A percentile compares a stretch with the other conserved stretches of the same genome.
These are phyloP conservation scores for Fibroporia radiculosa DNA, from an alignment of 768 basidiomycete species.

Conservation along the genomic window DNA sequence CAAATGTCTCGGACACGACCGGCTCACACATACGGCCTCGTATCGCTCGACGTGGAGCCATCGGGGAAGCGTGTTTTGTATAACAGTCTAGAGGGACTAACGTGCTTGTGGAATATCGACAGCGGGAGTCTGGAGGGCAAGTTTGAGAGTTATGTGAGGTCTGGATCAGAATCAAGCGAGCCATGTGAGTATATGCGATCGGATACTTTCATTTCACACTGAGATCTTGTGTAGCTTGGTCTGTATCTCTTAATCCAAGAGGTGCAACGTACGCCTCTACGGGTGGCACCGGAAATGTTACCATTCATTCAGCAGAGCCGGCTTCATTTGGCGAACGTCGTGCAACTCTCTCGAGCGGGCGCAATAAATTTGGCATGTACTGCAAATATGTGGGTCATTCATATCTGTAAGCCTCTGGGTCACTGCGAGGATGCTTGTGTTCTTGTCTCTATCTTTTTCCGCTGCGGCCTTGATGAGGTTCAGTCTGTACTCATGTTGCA, in stretches of 20 bases:
- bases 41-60: slow-evolving; percentile 67
- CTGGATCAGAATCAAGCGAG: slow-evolving; percentile 47
- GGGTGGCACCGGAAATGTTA: slow-evolving; percentile 62
- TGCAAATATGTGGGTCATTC: slow-evolving; percentile 53
- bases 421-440: too few relatives aligned
- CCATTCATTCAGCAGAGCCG: slow-evolving; percentile 60
- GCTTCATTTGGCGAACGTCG: slow-evolving; percentile 63
- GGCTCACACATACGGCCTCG: slow-evolving; percentile 79
- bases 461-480: too few relatives aligned
- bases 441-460: too few relatives aligned
- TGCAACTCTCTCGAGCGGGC: slow-evolving; percentile 52
- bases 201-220: background rate
- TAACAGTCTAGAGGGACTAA: slow-evolving; percentile 81
- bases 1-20: slow-evolving; percentile 51
- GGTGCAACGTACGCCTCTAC: slow-evolving; percentile 69
- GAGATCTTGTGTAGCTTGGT: slow-evolving; percentile 68
- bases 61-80: slow-evolving; percentile 62
- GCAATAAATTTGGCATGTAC: slow-evolving; percentile 71
- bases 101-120: slow-evolving; percentile 64
- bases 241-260: slow-evolving; percentile 72
- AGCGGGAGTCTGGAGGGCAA: slow-evolving; percentile 53
- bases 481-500: slow-evolving; percentile 5
- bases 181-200: slow-evolving; percentile 65
- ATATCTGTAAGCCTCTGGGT: too few relatives aligned
- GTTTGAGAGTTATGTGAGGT: slow-evolving; percentile 66